Conservation (phyloP, 345 rosid genomes). For the Clarkia xantiana region DNA sequence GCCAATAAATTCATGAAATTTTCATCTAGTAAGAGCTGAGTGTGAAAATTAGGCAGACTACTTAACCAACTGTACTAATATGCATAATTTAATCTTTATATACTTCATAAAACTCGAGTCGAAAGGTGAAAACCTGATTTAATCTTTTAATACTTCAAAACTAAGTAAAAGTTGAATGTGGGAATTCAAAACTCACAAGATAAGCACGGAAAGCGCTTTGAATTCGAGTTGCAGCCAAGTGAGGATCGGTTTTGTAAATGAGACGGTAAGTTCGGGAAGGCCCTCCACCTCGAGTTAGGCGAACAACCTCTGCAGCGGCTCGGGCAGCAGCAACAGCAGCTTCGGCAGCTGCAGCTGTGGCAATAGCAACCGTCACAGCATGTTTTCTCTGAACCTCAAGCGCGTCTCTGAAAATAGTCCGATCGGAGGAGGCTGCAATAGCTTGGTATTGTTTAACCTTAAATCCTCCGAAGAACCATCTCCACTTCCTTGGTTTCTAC, state of each 20-base stretch:
- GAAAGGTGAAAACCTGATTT: too few relatives aligned
- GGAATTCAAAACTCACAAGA: constrained; percentile 37
- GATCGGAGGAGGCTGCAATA: constrained; percentile 24
- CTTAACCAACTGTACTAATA: too few relatives aligned
- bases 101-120: too few relatives aligned
- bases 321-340: constrained; percentile 82
- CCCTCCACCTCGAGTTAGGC: constrained; percentile 20
- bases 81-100: too few relatives aligned
- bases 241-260: constrained; percentile 14
- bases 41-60: too few relatives aligned
- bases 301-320: constrained; percentile 88
- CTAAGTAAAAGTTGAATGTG: too few relatives aligned
- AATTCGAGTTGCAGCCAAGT: constrained; percentile 53
- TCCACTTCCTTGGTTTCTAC: constrained; percentile 43
- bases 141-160: too few relatives aligned
- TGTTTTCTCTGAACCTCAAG: constrained; percentile 60
- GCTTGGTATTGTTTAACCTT: constrained; percentile 38
- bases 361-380: constrained; percentile 69
- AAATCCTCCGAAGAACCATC: constrained; percentile 37
- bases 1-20: not conserved
- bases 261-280: constrained; percentile 23
- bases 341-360: constrained; percentile 82
- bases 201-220: constrained; percentile 67
- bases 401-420: constrained; percentile 31
- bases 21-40: too few relatives aligned